Base-by-base conservation (phyloP, 2,329 filamentous ascomycete species). In the Hymenoscyphus albidus region DNA sequence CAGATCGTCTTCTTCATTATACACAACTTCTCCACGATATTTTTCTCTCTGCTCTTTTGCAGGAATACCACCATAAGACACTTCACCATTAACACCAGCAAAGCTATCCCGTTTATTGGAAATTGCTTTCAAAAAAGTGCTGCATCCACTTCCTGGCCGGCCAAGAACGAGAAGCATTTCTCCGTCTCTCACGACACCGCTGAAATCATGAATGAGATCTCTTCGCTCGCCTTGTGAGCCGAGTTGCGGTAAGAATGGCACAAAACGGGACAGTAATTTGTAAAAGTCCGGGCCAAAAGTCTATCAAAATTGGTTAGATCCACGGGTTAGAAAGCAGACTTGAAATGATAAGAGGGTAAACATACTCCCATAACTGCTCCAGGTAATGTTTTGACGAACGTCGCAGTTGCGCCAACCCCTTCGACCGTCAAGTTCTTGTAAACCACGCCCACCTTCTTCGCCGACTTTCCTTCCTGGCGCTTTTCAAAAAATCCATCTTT, bases 231-330 rank as follows among this genome's bases (percentile, higher is more conserved):
- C 68, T 31, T 65, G 38, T 14, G 67, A 58, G n/a, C 72, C 72
- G 27, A 67, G 66, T 38, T 65, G 63, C 12, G 71, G 72, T 22
- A 74, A 63, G 3, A 63, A 56, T 5, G 72, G 70, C 18, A 75
- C 70, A 39, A 74, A 72, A 35, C 70, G 65, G 3, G 70, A 64
- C 14, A 93, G 70, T 6, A 91, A 77, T 27, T 80, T 82, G 74
- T 91, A 94, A 1, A 94, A 78, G 75, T 94, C 91, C 0, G 91
- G 91, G 0, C 91, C 91, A 74, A 95, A 94, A 0, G 90, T 93
- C 72, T 74, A 59, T 9, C 2, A 22, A 57, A 57, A 44, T 38
- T 54, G 18, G 48, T 27, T 27, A 54, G n/a, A 27, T 4, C 2
- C 22, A 22, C 5, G 5, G 22, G 3, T 10, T 2, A 22, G 10